Evolutionary conservation across 2,329 filamentous ascomycete species (phyloP), one percentile per base, ranked within the genome.

Genomic region (Colletotrichum paranaense): DNA sequence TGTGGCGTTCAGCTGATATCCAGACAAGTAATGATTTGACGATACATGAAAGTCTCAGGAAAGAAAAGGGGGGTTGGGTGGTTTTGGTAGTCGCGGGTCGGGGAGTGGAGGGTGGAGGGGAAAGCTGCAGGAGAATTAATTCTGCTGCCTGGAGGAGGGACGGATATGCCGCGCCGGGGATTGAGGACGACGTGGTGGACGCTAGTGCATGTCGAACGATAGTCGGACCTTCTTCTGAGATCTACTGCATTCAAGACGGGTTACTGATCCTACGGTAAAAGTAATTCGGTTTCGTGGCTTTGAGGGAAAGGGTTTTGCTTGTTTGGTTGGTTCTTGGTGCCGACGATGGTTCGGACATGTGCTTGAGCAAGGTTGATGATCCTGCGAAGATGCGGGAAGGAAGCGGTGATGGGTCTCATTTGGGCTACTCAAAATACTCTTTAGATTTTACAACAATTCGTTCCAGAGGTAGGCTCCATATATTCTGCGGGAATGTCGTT

Each of bases 121-220:
- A 42, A 22, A 66, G 24, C 19, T 55, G 67, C 65, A 53, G 49
- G 26, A 55, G 14, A 19, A 32, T 38, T 62, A 67, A 68, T 72
- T 67, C 68, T 72, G 68, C 68, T 72, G 68, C 68, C 68, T 72
- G 46, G 42, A 66, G 38, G 38, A 16, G 11, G 32, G 49, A 24
- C 38, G 16, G 38, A 59, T 28, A 46, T 49, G 49, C 28, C 35
- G 22, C 22, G 28, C 56, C 42, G 62, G 26, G 26, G 22, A 46
- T 42, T 28, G 12, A 1, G 42, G 19, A 19, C 14, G 16, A 42
- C 42, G 19, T 49, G 19, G 32, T 55, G 57, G 49, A 12, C 67
- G 56, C 62, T 35, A 35, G 22, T 57, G 46, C 65, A 62, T 28
- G 42, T 35, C 32, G 46, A 52, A 52, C 55, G 11, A 57, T 16